Evolutionary conservation across 345 rosid species (phyloP).

Genomic region (Lumnitzera littorea): DNA sequence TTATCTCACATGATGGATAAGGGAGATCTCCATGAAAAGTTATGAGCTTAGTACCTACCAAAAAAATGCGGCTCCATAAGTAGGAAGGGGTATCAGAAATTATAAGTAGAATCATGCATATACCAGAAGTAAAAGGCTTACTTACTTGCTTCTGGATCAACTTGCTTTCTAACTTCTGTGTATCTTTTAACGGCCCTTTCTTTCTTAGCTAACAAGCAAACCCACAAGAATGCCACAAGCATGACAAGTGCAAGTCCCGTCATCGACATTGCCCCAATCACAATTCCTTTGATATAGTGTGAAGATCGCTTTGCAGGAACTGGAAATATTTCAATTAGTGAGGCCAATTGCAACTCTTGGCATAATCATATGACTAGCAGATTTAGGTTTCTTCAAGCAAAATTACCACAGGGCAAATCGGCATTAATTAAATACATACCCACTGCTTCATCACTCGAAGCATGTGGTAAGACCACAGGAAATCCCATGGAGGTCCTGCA

Average conservation of each 20-base stretch:
- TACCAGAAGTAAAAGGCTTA: constrained; percentile 17
- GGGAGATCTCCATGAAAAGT: constrained; percentile 98
- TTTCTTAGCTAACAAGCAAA: constrained; percentile 72
- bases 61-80: constrained; percentile 4
- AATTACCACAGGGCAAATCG: not conserved
- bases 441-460: constrained; percentile 69
- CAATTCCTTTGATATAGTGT: constrained; percentile 73
- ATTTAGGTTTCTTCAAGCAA: not conserved
- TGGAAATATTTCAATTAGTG: constrained; percentile 15
- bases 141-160: constrained; percentile 54
- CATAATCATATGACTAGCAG: not conserved
- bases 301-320: constrained; percentile 70
- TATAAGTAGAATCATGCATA: not conserved
- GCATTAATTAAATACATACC: constrained; percentile 31
- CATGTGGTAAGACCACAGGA: constrained; percentile 93
- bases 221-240: constrained; percentile 66
- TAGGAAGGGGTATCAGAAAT: not conserved
- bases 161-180: constrained; percentile 89
- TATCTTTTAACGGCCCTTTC: constrained; percentile 86
- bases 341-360: not conserved
- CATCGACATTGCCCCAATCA: constrained; percentile 77
- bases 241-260: constrained; percentile 62
- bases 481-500: constrained; percentile 96
- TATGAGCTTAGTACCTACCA: constrained; percentile 66
- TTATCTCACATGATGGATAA: constrained; percentile 72